Conservation (phyloP, 2,329 filamentous ascomycete species). For the Coniochaeta prunicola region DNA sequence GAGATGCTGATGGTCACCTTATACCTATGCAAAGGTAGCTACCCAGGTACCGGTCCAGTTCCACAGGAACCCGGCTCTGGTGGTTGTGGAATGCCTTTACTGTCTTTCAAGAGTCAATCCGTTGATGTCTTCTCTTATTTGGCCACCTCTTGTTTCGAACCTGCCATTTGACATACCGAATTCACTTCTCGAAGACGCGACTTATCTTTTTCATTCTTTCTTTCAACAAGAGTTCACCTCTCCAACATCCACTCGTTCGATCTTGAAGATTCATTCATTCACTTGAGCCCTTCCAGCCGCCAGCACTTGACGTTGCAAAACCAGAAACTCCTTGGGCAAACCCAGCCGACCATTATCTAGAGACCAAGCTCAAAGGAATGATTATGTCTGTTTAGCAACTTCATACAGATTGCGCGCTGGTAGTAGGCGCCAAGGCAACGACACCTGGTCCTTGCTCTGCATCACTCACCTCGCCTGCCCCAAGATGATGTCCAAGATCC, state of each 20-base stretch:
- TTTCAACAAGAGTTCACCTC: not conserved
- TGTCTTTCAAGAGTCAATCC: too few relatives aligned
- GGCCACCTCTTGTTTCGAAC: not conserved
- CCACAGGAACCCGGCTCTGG: too few relatives aligned
- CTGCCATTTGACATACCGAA: not conserved
- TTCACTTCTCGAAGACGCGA: not conserved
- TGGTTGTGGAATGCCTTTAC: too few relatives aligned
- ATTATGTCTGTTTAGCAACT: not conserved
- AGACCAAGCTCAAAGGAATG: not conserved
- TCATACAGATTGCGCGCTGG: not conserved
- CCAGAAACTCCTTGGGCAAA: not conserved
- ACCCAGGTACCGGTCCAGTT: not conserved
- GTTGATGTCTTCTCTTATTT: not conserved
- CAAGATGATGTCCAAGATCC: conserved; percentile 1
- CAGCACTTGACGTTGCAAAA: not conserved
- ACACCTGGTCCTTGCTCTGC: not conserved
- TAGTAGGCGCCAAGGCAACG: not conserved
- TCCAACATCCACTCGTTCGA: not conserved
- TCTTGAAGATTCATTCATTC: not conserved
- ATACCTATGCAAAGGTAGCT: not conserved
- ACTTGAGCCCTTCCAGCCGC: not conserved
- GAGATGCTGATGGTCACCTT: not conserved
- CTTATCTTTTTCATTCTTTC: not conserved
- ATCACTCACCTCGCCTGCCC: not conserved
- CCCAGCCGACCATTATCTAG: not conserved